A percentile compares a stretch with the other conserved stretches of the same genome.
Conservation (phyloP, 768 basidiomycete genomes). For the Tulasnella sp. region DNA sequence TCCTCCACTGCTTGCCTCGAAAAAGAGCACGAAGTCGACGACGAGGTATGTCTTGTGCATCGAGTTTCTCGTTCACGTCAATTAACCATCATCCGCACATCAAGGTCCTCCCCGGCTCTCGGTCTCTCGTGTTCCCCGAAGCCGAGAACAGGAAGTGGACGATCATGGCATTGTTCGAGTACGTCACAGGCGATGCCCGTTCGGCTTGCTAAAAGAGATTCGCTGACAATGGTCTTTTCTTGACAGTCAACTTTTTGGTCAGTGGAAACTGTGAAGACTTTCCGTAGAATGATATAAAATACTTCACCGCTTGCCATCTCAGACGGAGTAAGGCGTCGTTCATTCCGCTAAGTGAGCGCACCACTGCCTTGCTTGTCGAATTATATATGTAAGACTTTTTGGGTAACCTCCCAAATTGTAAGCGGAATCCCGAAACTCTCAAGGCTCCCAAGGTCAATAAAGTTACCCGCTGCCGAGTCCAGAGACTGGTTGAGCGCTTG, state of each 20-base stretch:
- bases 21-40: not conserved
- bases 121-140: conserved; percentile 87
- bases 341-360: too few species aligned
- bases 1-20: conserved; percentile 94
- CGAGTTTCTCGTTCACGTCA: not conserved
- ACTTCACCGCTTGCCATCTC: too few species aligned
- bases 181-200: conserved; percentile 33
- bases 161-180: conserved; percentile 89
- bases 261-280: conserved; percentile 18
- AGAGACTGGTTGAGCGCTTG: too few species aligned
- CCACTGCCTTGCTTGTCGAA: too few species aligned
- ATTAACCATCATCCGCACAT: not conserved
- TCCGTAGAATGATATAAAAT: too few species aligned
- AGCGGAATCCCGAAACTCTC: too few species aligned
- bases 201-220: not conserved
- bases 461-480: too few species aligned
- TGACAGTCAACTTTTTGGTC: conserved; percentile 20
- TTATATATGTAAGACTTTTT: too few species aligned
- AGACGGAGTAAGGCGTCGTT: too few species aligned
- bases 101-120: conserved; percentile 93
- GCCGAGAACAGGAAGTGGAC: conserved; percentile 98
- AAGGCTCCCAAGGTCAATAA: too few species aligned
- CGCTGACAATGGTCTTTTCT: not conserved
- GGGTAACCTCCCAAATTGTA: too few species aligned
- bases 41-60: not conserved